These are phyloP conservation scores for Ophiocordyceps polyrhachis-furcata DNA, from an alignment of 2,329 filamentous ascomycete species.

Conservation along the genomic window DNA sequence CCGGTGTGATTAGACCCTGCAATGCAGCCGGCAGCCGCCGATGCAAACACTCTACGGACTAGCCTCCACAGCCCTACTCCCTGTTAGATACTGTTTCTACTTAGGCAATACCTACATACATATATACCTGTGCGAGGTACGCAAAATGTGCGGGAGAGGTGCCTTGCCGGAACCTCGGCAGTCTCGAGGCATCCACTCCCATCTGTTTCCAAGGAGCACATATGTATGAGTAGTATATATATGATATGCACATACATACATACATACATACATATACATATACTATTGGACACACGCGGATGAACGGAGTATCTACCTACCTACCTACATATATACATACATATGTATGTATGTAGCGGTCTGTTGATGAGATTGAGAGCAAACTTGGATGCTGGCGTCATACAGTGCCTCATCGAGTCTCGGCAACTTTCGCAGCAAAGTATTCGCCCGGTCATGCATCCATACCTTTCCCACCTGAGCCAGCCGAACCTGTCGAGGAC, in stretches of 20 bases:
- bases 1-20: conserved; percentile 1
- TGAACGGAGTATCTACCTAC: neutral
- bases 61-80: neutral
- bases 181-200: neutral
- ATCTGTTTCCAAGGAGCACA: no score
- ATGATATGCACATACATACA: no score
- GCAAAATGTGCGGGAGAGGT: neutral
- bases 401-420: neutral
- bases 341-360: neutral
- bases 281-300: no score
- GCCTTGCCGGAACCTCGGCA: no score
- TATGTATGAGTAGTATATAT: no score
- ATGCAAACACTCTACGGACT: neutral
- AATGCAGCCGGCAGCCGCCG: conserved; percentile 1
- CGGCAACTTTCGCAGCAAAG: neutral
- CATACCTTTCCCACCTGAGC: neutral
- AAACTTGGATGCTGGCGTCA: neutral
- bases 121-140: no score
- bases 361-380: neutral
- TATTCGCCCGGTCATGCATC: neutral
- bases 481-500: neutral
- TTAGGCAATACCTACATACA: no score
- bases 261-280: no score
- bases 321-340: neutral
- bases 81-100: neutral